Evolutionary conservation across 805 yeast genomes (phyloP).

Genomic region (Komagataella pastoris): DNA sequence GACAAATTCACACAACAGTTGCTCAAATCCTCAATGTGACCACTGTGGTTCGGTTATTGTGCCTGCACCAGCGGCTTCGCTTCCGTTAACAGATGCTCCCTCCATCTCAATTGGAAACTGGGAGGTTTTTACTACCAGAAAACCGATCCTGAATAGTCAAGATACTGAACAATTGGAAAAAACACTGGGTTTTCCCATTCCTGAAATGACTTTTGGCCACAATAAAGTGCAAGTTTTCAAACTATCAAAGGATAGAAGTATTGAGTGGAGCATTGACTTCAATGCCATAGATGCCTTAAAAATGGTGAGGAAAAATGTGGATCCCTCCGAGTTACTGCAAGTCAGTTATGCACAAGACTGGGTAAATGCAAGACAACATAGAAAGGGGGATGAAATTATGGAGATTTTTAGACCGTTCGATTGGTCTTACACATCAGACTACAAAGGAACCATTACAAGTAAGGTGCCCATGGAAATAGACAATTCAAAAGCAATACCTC

Average conservation of each 20-base stretch:
- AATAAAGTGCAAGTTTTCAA: conserved; percentile 42
- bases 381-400: conserved; percentile 23
- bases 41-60: conserved; percentile 64
- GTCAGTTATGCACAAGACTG: conserved; percentile 87
- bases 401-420: conserved; percentile 76
- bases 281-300: conserved; percentile 68
- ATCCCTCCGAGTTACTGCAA: conserved; percentile 31
- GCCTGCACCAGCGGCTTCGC: conserved; percentile 60
- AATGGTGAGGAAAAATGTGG: conserved; percentile 31
- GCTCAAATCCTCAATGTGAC: conserved; percentile 26
- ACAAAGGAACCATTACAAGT: conserved; percentile 40
- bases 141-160: conserved; percentile 61
- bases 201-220: conserved; percentile 96
- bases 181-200: conserved; percentile 65
- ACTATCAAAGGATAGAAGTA: conserved; percentile 19
- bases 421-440: conserved; percentile 88
- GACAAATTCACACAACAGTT: background rate
- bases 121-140: conserved; percentile 60
- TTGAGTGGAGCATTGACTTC: conserved; percentile 33
- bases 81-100: conserved; percentile 53
- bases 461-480: conserved; percentile 3
- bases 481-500: conserved; percentile 35
- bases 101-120: conserved; percentile 62
- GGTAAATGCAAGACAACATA: conserved; percentile 30
- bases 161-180: conserved; percentile 62